A percentile compares a stretch with the other conserved stretches of the same genome.
Conservation (phyloP, 805 yeast species). For the Peterozyma xylosa region DNA sequence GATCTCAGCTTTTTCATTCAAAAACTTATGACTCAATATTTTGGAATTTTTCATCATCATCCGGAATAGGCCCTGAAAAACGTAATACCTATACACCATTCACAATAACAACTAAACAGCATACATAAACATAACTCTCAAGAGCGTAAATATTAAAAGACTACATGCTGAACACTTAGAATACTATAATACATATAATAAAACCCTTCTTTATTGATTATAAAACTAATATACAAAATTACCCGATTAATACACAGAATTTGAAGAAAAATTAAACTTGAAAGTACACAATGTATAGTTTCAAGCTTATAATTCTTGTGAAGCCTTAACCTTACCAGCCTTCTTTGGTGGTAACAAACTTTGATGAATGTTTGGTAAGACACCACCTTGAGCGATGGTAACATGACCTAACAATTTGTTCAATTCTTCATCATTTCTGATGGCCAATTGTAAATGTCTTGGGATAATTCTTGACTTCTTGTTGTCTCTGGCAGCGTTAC, state of each 20-base stretch:
- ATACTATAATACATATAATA: not conserved
- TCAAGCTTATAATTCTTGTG: slow-evolving; percentile 44
- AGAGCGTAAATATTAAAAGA: no score
- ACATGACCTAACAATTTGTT: slow-evolving; percentile 90
- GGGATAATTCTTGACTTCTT: slow-evolving; percentile 98
- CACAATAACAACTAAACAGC: no score
- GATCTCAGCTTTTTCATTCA: no score
- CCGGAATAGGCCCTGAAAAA: no score
- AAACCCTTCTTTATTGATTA: not conserved
- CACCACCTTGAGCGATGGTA: slow-evolving; percentile 99
- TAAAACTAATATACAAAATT: slow-evolving; percentile 9
- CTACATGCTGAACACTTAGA: not conserved
- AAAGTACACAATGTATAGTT: not conserved
- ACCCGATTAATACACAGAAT: slow-evolving; percentile 7
- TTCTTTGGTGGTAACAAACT: slow-evolving; percentile 72
- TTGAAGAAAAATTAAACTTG: not conserved
- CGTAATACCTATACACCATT: no score
- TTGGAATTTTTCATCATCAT: no score
- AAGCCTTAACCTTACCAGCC: slow-evolving; percentile 46
- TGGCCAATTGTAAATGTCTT: slow-evolving; percentile 97
- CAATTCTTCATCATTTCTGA: slow-evolving; percentile 98
- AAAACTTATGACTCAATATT: no score
- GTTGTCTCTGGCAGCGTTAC: slow-evolving; percentile 98
- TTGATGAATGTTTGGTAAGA: slow-evolving; percentile 93
- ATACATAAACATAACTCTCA: no score